Evolutionary conservation across 2,329 filamentous ascomycete species (phyloP), one percentile per base, ranked within the genome.

Genomic region (Clathrospora elynae): DNA sequence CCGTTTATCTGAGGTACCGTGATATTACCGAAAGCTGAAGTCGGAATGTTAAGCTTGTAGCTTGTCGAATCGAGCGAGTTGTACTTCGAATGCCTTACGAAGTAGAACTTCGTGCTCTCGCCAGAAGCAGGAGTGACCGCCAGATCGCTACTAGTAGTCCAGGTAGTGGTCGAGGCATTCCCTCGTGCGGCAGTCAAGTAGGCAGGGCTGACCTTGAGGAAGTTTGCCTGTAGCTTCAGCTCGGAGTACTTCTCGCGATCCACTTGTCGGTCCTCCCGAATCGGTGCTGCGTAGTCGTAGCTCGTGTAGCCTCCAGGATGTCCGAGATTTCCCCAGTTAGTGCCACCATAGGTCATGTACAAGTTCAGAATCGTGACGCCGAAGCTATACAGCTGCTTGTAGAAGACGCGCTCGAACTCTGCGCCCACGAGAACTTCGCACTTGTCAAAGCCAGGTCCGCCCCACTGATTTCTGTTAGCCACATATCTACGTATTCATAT

Each of bases 301-400:
- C 75, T 78, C 0, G 75, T 77, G 54, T 77, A 76, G 6, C 63
- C 74, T 26, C 82, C 84, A 7, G 84, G 78, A 53, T 89, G 82
- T 0, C 87, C 63, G 0, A 68, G 49, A 14, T 69, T 91, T 0
- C 88, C 88, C 88, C 88, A 92, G 62, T 92, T 93, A 0, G 88
- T 91, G 5, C 88, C 88, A 10, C 88, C 88, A 53, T 79, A 88
- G 1, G 79, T 84, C 88, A 91, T 91, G 65, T 90, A 91, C 1
- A 89, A 61, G 54, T 84, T 90, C 43, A 90, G 73, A 6, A 92
- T 80, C 0, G 80, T 82, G 2, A 84, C 78, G 0, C 83, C 84
- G 11, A 84, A 80, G 24, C 82, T 81, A 37, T 84, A 80, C 36
- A 83, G 76, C 54, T 90, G 88, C 75, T 91, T 92, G 68, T 90